Conservation (phyloP, 73 alveolate genomes). For the Tetrahymena malaccensis region DNA sequence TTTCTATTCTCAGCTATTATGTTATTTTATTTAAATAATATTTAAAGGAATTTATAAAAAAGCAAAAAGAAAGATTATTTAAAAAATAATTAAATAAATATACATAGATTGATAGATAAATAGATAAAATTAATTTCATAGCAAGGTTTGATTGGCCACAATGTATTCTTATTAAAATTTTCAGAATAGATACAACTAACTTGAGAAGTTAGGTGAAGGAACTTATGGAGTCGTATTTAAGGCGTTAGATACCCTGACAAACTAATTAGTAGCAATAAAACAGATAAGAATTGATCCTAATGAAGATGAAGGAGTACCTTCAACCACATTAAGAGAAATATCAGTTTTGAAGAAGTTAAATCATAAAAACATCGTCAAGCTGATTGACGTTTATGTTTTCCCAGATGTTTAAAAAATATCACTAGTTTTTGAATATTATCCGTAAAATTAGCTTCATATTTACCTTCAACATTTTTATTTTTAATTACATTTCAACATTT, state of each 20-base stretch:
- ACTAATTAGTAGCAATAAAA: constrained; percentile 70
- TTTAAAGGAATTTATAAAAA: too few species aligned
- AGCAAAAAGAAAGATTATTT: too few species aligned
- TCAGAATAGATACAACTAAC: constrained; percentile 49
- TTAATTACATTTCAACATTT: neutral
- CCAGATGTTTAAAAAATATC: neutral
- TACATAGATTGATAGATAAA: too few species aligned
- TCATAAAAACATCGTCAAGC: constrained; percentile 73
- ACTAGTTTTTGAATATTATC: constrained; percentile 15
- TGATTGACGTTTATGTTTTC: constrained; percentile 40
- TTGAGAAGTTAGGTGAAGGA: constrained; percentile 83
- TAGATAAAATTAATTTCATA: neutral
- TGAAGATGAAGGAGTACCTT: constrained; percentile 88
- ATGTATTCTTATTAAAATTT: neutral
- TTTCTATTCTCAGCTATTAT: too few species aligned
- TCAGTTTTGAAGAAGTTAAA: constrained; percentile 57
- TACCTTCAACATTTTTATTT: neutral
- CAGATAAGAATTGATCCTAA: constrained; percentile 63
- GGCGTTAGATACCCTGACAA: constrained; percentile 49
- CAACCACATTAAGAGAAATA: constrained; percentile 85
- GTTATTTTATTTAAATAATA: too few species aligned
- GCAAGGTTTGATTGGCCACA: neutral
- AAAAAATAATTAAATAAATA: too few species aligned
- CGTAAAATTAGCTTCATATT: neutral
- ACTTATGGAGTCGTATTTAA: constrained; percentile 91